A percentile compares a stretch with the other conserved stretches of the same genome.
Conservation (phyloP, 495 filamentous ascomycete genomes). For the Aspergillus incahuasiensis region DNA sequence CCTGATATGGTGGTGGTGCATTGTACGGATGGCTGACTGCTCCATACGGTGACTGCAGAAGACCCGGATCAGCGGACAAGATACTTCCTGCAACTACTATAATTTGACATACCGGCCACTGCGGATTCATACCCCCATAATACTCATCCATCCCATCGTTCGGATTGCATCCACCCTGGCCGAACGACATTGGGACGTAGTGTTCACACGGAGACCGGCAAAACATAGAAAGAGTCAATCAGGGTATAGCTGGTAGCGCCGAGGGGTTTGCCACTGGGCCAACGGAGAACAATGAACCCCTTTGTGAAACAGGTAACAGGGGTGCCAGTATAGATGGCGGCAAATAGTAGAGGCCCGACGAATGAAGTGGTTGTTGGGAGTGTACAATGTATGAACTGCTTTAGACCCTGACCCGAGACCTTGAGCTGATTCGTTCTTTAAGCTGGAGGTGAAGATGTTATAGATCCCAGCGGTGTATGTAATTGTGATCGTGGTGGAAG, state of each 20-base stretch:
- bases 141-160: slow-evolving; percentile 28
- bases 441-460: neutral
- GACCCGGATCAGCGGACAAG: slow-evolving; percentile 10
- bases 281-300: slow-evolving; percentile 26
- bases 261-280: slow-evolving; percentile 17
- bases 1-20: slow-evolving; percentile 26
- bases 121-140: slow-evolving; percentile 26
- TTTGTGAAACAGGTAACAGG: slow-evolving; percentile 11
- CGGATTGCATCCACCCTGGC: slow-evolving; percentile 18
- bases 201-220: slow-evolving; percentile 16
- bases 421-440: neutral
- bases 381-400: slow-evolving; percentile 1
- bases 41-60: slow-evolving; percentile 27
- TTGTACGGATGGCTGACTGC: slow-evolving; percentile 31
- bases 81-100: neutral
- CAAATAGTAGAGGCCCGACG: slow-evolving; percentile 1
- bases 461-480: neutral
- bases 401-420: neutral
- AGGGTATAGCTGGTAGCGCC: slow-evolving; percentile 3
- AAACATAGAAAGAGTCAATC: slow-evolving; percentile 22
- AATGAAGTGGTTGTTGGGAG: neutral
- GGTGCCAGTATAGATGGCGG: slow-evolving; percentile 11
- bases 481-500: neutral
- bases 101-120: slow-evolving; percentile 35
- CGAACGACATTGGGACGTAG: slow-evolving; percentile 25